These are phyloP conservation scores for Eucalyptus shirleyi DNA, from an alignment of 345 rosid species.

Conservation along the genomic window DNA sequence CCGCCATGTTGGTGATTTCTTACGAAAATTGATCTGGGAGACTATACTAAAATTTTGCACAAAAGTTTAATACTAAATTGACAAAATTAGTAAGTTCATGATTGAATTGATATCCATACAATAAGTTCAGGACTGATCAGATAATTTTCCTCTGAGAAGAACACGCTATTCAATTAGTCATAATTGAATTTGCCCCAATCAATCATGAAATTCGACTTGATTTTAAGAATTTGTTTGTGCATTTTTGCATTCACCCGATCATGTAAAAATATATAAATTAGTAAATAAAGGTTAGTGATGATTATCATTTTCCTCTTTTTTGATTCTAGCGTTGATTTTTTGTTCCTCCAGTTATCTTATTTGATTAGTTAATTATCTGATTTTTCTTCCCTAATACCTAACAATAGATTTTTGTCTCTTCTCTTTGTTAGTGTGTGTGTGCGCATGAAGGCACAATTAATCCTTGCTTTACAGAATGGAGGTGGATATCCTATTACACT, in stretches of 20 bases:
- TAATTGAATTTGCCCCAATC: neutral
- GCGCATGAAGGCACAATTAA: neutral
- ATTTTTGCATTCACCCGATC: neutral
- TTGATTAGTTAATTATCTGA: neutral
- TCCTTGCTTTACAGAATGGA: neutral
- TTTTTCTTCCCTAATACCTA: neutral
- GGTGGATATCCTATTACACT: neutral
- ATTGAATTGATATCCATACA: no score
- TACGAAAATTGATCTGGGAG: no score
- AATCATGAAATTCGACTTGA: neutral
- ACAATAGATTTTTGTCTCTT: neutral
- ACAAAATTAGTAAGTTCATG: neutral
- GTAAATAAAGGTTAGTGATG: neutral
- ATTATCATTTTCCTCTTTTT: neutral
- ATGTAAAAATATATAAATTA: no score
- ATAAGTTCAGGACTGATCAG: rapidly evolving
- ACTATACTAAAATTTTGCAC: no score
- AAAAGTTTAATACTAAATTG: neutral
- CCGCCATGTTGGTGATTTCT: no score
- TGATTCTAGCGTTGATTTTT: no score
- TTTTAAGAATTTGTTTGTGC: neutral
- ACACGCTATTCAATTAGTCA: neutral
- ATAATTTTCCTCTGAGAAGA: neutral
- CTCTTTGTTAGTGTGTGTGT: neutral
- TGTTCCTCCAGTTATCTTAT: neutral